Conservation (phyloP, 2,329 filamentous ascomycete species). For the Didymella lethalis region DNA sequence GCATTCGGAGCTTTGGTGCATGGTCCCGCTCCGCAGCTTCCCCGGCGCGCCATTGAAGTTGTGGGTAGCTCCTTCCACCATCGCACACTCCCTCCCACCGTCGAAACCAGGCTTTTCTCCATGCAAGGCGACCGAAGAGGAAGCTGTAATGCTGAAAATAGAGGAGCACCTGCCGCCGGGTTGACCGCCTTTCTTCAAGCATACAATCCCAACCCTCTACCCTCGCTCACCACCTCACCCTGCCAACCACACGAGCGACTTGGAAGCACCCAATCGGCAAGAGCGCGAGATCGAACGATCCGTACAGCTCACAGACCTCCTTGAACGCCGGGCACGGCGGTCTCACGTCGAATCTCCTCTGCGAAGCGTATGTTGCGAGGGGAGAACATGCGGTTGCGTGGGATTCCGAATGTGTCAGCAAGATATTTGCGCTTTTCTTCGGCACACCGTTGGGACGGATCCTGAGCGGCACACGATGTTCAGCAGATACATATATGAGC, state of each 20-base stretch:
- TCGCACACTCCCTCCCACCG: constrained; percentile 3
- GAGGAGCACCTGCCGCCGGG: background rate
- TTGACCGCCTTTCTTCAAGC: background rate
- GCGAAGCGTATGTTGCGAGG: too few species aligned
- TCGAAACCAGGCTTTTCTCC: constrained; percentile 1
- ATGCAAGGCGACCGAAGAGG: constrained; percentile 1
- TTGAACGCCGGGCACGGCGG: too few species aligned
- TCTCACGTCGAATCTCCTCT: too few species aligned
- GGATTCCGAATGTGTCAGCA: too few species aligned
- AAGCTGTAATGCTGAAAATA: background rate
- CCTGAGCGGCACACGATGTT: too few species aligned
- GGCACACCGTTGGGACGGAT: too few species aligned
- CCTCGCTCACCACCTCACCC: background rate
- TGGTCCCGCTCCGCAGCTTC: constrained; percentile 13
- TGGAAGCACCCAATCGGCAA: too few species aligned
- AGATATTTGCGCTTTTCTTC: too few species aligned
- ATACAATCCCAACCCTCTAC: background rate
- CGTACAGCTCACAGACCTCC: too few species aligned
- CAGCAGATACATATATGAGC: background rate
- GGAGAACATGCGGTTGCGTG: too few species aligned
- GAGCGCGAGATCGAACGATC: too few species aligned
- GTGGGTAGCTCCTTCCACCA: constrained; percentile 14
- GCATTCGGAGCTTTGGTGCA: background rate
- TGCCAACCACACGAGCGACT: too few species aligned
- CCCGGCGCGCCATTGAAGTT: constrained; percentile 2